A percentile compares a stretch with the other conserved stretches of the same genome.
These are phyloP conservation scores for Teratosphaeria gauchensis DNA, from an alignment of 2,329 filamentous ascomycete genomes.

Conservation along the genomic window DNA sequence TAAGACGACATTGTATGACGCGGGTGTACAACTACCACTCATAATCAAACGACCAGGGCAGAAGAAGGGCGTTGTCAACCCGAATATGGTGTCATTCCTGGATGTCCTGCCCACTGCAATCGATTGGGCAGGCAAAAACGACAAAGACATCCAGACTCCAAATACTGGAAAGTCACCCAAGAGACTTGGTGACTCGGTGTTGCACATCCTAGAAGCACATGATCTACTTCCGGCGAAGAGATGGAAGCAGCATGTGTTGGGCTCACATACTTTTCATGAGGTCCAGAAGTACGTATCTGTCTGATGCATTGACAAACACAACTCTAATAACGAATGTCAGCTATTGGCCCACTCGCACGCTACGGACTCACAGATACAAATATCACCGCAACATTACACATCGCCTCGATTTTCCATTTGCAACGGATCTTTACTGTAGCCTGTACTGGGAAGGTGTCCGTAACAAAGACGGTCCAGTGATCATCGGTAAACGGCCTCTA, in stretches of 20 bases:
- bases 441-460: slow-evolving; percentile 38
- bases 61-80: slow-evolving; percentile 25
- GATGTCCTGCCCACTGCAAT: slow-evolving; percentile 40
- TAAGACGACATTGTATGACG: slow-evolving; percentile 43
- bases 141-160: not conserved
- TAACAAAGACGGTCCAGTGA: slow-evolving; percentile 23
- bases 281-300: slow-evolving; percentile 26
- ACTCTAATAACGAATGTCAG: not conserved
- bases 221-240: slow-evolving; percentile 17
- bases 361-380: slow-evolving; percentile 37
- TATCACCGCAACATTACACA: slow-evolving; percentile 44
- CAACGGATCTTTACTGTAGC: slow-evolving; percentile 37
- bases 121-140: slow-evolving; percentile 27
- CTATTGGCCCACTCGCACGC: slow-evolving; percentile 42
- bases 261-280: slow-evolving; percentile 45
- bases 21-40: slow-evolving; percentile 37
- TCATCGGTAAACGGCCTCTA: slow-evolving; percentile 33
- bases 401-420: slow-evolving; percentile 42
- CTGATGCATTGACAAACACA: not conserved
- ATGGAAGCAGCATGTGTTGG: slow-evolving; percentile 33
- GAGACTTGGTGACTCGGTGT: slow-evolving; percentile 30
- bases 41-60: slow-evolving; percentile 30
- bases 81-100: slow-evolving; percentile 38
- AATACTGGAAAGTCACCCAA: slow-evolving; percentile 6
- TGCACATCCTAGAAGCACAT: slow-evolving; percentile 25